phyloP scores from a whole-genome alignment of 2,329 filamentous ascomycete genomes.

The Onygena corvina region DNA sequence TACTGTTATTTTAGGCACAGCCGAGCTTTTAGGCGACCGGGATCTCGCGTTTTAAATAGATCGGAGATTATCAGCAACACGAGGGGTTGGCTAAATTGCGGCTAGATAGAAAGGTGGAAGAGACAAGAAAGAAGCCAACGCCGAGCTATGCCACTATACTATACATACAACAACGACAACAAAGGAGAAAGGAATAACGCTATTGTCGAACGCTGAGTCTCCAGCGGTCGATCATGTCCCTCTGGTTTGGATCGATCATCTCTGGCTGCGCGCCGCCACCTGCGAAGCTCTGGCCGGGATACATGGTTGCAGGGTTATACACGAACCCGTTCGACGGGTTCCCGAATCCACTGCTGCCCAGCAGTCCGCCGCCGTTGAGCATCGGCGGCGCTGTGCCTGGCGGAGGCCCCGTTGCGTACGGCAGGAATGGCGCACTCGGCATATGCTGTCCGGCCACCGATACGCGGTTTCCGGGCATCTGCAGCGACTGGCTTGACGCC shows the following conservation, averaged over 20 bases:
- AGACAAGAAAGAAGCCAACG: neutral
- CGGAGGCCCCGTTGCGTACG: neutral
- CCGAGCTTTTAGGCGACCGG: neutral
- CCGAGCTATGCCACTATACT: slow-evolving; percentile 1
- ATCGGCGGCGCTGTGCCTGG: neutral
- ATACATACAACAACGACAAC: slow-evolving; percentile 10
- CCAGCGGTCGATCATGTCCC: slow-evolving; percentile 50
- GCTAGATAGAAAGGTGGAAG: neutral
- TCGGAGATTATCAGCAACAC: neutral
- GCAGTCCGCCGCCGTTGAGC: slow-evolving; percentile 1
- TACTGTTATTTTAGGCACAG: neutral
- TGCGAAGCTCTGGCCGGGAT: too few relatives aligned
- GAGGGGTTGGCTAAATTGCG: neutral
- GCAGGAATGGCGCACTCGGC: neutral
- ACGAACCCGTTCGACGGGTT: slow-evolving; percentile 4
- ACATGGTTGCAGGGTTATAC: slow-evolving; percentile 1
- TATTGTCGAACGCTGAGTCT: slow-evolving; percentile 33
- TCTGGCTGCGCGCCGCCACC: neutral
- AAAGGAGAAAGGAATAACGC: neutral
- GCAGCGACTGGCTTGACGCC: slow-evolving; percentile 8
- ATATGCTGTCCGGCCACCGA: neutral
- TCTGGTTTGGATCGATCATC: slow-evolving; percentile 38
- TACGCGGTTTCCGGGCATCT: neutral
- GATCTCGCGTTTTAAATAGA: neutral
- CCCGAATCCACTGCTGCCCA: slow-evolving; percentile 5